phyloP scores from a whole-genome alignment of 2,329 filamentous ascomycete species.

The Fusarium coicis region DNA sequence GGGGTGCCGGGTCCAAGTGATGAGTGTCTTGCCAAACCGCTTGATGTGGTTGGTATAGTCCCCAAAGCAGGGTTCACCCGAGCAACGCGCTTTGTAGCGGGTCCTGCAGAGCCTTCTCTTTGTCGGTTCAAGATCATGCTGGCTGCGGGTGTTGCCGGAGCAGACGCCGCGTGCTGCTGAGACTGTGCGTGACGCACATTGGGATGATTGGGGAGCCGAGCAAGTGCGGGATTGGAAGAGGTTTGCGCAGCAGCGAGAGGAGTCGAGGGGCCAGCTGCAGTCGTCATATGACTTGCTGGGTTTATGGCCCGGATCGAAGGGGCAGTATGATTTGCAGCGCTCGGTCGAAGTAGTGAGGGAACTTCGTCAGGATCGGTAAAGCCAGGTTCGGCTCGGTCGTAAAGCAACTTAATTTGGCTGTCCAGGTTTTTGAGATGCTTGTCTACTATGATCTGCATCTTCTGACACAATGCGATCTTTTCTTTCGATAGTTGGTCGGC shows the following conservation, averaged over 20 bases:
- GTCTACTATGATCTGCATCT: slow-evolving; percentile 68
- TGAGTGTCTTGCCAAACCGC: slow-evolving; percentile 69
- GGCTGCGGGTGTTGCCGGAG: slow-evolving; percentile 69
- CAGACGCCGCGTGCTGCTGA: slow-evolving; percentile 65
- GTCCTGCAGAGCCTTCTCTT: slow-evolving; percentile 69
- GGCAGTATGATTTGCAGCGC: slow-evolving; percentile 62
- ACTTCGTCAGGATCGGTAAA: slow-evolving; percentile 72
- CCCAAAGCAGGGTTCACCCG: slow-evolving; percentile 60
- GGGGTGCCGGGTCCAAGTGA: slow-evolving; percentile 72
- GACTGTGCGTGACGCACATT: slow-evolving; percentile 62
- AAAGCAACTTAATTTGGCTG: slow-evolving; percentile 68
- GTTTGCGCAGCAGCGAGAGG: slow-evolving; percentile 42
- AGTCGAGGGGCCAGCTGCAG: slow-evolving; percentile 41
- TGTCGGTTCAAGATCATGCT: slow-evolving; percentile 69
- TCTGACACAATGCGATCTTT: slow-evolving; percentile 76
- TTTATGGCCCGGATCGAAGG: slow-evolving; percentile 57
- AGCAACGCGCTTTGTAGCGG: slow-evolving; percentile 65
- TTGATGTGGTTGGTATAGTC: slow-evolving; percentile 62
- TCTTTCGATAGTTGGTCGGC: slow-evolving; percentile 79
- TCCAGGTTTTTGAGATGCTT: slow-evolving; percentile 73
- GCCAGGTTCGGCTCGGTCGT: slow-evolving; percentile 70
- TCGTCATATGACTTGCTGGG: slow-evolving; percentile 51
- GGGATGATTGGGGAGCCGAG: slow-evolving; percentile 55
- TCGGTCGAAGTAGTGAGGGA: slow-evolving; percentile 69
- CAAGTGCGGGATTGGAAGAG: slow-evolving; percentile 55